Conservation (phyloP, 345 rosid species). For the Eucalyptus albens region DNA sequence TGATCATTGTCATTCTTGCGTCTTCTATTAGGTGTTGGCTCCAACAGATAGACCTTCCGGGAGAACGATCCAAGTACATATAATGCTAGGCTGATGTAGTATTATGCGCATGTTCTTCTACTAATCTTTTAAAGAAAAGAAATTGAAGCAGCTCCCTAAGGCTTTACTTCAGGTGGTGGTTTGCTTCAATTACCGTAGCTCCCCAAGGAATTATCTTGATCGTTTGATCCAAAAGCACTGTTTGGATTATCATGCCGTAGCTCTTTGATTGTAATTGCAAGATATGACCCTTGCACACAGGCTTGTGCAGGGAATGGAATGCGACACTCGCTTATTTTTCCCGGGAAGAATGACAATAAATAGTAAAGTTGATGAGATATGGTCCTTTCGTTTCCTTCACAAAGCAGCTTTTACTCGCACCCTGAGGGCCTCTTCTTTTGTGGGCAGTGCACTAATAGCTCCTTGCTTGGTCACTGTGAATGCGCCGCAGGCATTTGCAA, state of each 20-base stretch:
- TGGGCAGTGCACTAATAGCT: slow-evolving; percentile 63
- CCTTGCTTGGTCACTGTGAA: slow-evolving; percentile 81
- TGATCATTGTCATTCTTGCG: too few relatives aligned
- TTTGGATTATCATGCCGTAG: too few relatives aligned
- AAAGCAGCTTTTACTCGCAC: neutral
- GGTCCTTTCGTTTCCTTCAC: neutral
- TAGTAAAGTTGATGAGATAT: neutral
- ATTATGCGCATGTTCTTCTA: too few relatives aligned
- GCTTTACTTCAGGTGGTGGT: neutral
- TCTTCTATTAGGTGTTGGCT: too few relatives aligned
- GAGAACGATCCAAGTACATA: too few relatives aligned
- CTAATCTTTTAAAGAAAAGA: too few relatives aligned
- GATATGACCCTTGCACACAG: neutral
- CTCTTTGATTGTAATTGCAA: too few relatives aligned
- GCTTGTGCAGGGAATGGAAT: neutral
- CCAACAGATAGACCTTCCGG: too few relatives aligned
- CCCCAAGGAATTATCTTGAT: too few relatives aligned
- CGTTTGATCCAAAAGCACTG: too few relatives aligned
- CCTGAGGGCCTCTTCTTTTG: too few relatives aligned
- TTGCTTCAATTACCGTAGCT: neutral
- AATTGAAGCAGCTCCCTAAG: neutral
- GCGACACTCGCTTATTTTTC: neutral
- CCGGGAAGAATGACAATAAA: neutral
- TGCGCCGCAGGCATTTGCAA: slow-evolving; percentile 84
- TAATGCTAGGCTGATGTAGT: too few relatives aligned